phyloP scores from a whole-genome alignment of 1,284 basidiomycete species.

The Anthracocystis panici-leucophaei region DNA sequence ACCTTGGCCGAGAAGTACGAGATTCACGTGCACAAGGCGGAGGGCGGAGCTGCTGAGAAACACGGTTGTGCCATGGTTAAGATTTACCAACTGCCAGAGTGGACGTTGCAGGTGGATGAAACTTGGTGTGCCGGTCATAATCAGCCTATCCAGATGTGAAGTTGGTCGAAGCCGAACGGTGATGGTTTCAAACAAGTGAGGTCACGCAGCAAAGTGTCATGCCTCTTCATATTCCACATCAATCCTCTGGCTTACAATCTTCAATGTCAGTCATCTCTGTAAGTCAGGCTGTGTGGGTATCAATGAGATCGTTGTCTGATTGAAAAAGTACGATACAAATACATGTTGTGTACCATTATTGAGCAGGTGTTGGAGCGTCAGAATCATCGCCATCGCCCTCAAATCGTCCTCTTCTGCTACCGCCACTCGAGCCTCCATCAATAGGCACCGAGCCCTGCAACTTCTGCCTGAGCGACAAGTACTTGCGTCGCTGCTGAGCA shows the following conservation, averaged over 20 bases:
- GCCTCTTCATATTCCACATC: background rate
- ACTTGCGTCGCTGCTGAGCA: constrained; percentile 81
- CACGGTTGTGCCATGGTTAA: constrained; percentile 13
- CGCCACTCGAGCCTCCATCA: constrained; percentile 11
- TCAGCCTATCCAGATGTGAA: constrained; percentile 20
- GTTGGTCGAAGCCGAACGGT: too few relatives aligned
- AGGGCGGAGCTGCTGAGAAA: background rate
- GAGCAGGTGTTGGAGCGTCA: constrained; percentile 18
- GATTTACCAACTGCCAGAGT: constrained; percentile 13
- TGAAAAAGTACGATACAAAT: constrained; percentile 17
- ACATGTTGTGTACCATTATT: background rate
- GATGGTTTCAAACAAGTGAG: too few relatives aligned
- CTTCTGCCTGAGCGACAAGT: constrained; percentile 70
- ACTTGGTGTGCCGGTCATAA: constrained; percentile 25
- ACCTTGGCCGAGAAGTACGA: constrained; percentile 14
- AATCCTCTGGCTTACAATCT: background rate
- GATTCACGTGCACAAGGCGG: constrained; percentile 15
- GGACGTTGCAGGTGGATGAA: constrained; percentile 4
- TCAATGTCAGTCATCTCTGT: background rate
- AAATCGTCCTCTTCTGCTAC: constrained; percentile 7
- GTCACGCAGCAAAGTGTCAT: background rate
- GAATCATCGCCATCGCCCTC: constrained; percentile 21
- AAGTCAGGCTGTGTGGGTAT: background rate
- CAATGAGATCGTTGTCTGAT: background rate
- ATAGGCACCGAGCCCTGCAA: constrained; percentile 48